These are phyloP conservation scores for Boletus eberwhitei DNA, from an alignment of 768 basidiomycete genomes.

Conservation along the genomic window DNA sequence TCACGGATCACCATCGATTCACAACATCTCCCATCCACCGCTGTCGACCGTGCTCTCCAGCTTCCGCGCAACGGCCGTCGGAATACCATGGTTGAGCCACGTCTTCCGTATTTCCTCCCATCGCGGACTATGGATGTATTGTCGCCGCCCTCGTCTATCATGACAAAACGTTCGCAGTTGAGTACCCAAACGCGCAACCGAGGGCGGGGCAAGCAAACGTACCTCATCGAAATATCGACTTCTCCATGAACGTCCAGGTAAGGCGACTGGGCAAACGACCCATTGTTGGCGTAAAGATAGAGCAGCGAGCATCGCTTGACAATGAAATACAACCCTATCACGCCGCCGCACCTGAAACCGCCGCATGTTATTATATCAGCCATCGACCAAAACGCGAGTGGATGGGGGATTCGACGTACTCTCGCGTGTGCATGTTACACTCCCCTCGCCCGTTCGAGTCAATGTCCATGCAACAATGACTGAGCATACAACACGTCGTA, in stretches of 20 bases:
- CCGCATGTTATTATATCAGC: no score
- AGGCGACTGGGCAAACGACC: conserved; percentile 84
- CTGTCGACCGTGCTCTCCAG: conserved; percentile 83
- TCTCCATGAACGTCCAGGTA: conserved; percentile 96
- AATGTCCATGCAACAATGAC: conserved; percentile 82
- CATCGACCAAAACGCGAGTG: neutral
- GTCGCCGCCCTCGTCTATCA: conserved; percentile 78
- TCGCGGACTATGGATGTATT: conserved; percentile 78
- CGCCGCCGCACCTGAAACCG: conserved; percentile 75
- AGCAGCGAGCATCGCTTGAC: conserved; percentile 89
- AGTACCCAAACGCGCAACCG: neutral
- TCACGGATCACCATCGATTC: neutral
- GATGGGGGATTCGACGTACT: conserved; percentile 52
- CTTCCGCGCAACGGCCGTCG: conserved; percentile 85
- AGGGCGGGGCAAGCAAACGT: conserved; percentile 13
- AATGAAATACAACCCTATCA: conserved; percentile 84
- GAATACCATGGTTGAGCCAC: conserved; percentile 89
- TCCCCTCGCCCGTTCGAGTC: conserved; percentile 67
- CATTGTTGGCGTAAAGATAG: conserved; percentile 84
- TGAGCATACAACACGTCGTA: conserved; percentile 81
- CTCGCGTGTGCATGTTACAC: conserved; percentile 92
- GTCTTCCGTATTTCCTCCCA: conserved; percentile 90
- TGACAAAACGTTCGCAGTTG: neutral
- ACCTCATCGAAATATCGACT: conserved; percentile 90
- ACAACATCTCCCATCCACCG: conserved; percentile 93